Conservation (phyloP, 257 asterid genomes). For the Petunia axillaris region DNA sequence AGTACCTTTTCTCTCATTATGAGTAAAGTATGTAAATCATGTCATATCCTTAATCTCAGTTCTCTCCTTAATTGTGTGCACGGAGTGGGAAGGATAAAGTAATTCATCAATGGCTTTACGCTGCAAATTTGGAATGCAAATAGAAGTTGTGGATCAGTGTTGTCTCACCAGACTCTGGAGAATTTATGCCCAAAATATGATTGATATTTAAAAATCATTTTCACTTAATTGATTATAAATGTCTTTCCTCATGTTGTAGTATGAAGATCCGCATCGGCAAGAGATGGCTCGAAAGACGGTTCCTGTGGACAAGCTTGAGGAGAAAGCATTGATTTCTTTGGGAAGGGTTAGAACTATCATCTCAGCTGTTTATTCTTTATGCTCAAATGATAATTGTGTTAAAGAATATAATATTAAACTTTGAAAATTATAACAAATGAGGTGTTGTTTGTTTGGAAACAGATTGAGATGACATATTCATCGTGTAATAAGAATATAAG, state of each 20-base stretch:
- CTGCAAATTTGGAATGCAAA: not conserved
- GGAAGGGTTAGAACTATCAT: constrained; percentile 71
- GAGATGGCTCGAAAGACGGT: constrained; percentile 83
- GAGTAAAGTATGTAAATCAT: constrained; percentile 1
- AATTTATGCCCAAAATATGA: not conserved
- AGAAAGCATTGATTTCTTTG: constrained; percentile 80
- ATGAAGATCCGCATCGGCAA: constrained; percentile 76
- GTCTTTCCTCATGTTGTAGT: constrained; percentile 49
- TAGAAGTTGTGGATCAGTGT: not conserved
- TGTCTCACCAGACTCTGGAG: not conserved
- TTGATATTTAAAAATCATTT: not conserved
- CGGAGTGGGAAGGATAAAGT: not conserved
- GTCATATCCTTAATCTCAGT: not conserved
- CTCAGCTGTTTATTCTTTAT: constrained; percentile 27
- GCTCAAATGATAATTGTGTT: not conserved
- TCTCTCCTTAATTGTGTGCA: not conserved
- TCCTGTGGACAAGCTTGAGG: constrained; percentile 86
- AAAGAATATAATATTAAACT: not conserved
- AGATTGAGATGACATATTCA: constrained; percentile 13
- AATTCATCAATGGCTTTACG: not conserved
- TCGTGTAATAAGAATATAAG: not conserved
- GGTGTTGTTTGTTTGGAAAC: not conserved
- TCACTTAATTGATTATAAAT: not conserved
- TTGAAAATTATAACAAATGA: not conserved
- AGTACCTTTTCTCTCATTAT: not conserved